Base-by-base conservation (phyloP, 2,329 filamentous ascomycete species). In the Microdochium trichocladiopsis region DNA sequence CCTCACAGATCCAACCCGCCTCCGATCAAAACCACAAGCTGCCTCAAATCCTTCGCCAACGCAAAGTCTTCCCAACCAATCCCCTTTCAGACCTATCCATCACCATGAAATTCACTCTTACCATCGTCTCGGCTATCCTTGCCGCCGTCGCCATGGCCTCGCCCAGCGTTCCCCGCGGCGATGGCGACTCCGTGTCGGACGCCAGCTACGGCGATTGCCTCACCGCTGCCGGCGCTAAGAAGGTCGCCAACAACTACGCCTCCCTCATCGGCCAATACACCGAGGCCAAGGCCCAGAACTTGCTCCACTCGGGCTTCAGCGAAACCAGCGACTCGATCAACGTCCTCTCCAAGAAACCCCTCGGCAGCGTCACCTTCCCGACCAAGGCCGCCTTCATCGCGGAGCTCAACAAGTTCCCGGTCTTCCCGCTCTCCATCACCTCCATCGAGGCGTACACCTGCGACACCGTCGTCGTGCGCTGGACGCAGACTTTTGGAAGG, bases 281-380 rank as follows among this genome's bases (percentile, higher is more conserved):
- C 16, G 16, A 47, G 1, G 49, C 21, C 4, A 52, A 53, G 21
- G 56, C 53, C 8, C n/a, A 50, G 14, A 25, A 18, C 12, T 36
- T 63, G 50, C 60, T 69, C 2, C 50, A 58, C 16, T 50, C 56
- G 6, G 45, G 51, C 58, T 68, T 71, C 56, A 55, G 50, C n/a
- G 68, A 69, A 52, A 57, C 50, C 6, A 66, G 63, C 2, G 64
- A 66, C 60, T 66, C 62, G 55, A 65, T 68, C 60, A 69, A 70
- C 57, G 58, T 37, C 25, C 54, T 67, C 23, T 56, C 58, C 16
- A 59, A 60, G 24, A 58, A 62, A 28, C 61, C 64, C 5, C 54
- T 67, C 1, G 66, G 63, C 4, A 53, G 48, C n/a, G 41, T 50
- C 23, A 70, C 66, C n/a, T 70, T 70, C 55, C 56, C 63, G 1